Base-by-base conservation (phyloP, 306 rosid species). In the Hylodesmum podocarpum region DNA sequence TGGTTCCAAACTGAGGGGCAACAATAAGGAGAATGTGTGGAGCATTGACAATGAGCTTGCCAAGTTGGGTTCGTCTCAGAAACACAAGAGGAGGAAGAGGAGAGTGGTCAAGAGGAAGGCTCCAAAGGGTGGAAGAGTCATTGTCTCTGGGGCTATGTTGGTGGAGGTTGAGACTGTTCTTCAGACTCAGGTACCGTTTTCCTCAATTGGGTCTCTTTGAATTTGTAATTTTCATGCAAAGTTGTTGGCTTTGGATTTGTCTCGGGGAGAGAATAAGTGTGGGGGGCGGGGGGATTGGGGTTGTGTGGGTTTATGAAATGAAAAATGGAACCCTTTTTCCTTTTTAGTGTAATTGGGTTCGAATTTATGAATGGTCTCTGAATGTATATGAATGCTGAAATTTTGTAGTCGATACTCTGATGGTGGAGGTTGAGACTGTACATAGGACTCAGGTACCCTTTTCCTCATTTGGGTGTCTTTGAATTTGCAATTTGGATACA, bases 111-210 rank as follows among this genome's bases (percentile, higher is more conserved):
- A 67, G 87, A 89, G 73, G 82, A 87, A 83, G 82, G 72, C 65
- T 16, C 74, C 73, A 27, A 82, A 74, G 37, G 89, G 85, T 69
- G 88, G 83, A 29, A 73, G 58, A 37, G 86, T 89, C 55, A 39
- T 87, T 83, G 90, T 92, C 72, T 86, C 97, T 49, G 89, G 87
- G 40, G 90, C 97, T 78, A 92, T 95, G 97, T 62, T 90, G 81
- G 79, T 85, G 83, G 97, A 95, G 82, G 90, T 89, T 62, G 97
- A 90, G 76, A 90, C 85, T 13, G 87, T 95, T 84, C 97, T 92
- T 78, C 98, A 95, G 76, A 89, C 98, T 63, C 93, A 89, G 97
- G 97, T 92, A 67, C 19, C 0, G 0, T 72, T 80, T 76, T 46
- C 14, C 1, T 40, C 58, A 65, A 0, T 7, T 70, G 84, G 79